A percentile compares a stretch with the other conserved stretches of the same genome.
These are phyloP conservation scores for Lyophyllum shimeji DNA, from an alignment of 768 basidiomycete species.

Conservation along the genomic window DNA sequence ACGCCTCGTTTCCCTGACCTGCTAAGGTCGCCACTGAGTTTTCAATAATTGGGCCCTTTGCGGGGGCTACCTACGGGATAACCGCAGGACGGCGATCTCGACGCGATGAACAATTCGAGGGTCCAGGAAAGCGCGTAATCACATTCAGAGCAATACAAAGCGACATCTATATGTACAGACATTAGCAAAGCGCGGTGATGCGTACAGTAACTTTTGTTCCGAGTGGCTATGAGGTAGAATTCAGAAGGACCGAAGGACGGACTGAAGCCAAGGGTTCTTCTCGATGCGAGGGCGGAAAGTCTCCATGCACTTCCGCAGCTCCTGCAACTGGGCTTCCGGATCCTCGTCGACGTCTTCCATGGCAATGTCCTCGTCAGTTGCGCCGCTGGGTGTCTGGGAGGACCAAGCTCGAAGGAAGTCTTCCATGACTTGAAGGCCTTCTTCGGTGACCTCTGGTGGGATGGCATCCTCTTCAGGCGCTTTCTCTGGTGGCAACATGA, in stretches of 20 bases:
- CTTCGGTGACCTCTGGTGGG: conserved; percentile 61
- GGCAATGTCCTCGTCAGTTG: conserved; percentile 44
- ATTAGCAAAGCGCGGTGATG: conserved; percentile 6
- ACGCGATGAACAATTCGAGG: background rate
- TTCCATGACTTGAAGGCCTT: conserved; percentile 81
- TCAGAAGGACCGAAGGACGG: conserved; percentile 45
- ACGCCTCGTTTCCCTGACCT: too few relatives aligned
- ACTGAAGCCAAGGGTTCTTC: conserved; percentile 75
- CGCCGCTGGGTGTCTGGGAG: conserved; percentile 37
- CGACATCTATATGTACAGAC: conserved; percentile 2
- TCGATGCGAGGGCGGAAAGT: conserved; percentile 71
- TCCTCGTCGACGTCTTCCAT: conserved; percentile 35
- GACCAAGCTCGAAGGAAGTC: conserved; percentile 71
- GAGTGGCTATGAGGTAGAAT: background rate
- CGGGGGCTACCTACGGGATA: too few relatives aligned
- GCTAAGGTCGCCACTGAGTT: too few relatives aligned
- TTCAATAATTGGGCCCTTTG: too few relatives aligned
- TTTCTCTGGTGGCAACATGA: background rate
- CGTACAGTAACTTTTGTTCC: conserved; percentile 2
- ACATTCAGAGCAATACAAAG: background rate
- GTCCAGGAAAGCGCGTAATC: background rate
- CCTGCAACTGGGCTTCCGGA: conserved; percentile 44
- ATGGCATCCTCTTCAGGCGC: conserved; percentile 39
- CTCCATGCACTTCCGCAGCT: conserved; percentile 62
- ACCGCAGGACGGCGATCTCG: too few relatives aligned